These are phyloP conservation scores for Miscanthus lutarioriparius DNA, from an alignment of 176 grass and related monocot species.

Conservation along the genomic window DNA sequence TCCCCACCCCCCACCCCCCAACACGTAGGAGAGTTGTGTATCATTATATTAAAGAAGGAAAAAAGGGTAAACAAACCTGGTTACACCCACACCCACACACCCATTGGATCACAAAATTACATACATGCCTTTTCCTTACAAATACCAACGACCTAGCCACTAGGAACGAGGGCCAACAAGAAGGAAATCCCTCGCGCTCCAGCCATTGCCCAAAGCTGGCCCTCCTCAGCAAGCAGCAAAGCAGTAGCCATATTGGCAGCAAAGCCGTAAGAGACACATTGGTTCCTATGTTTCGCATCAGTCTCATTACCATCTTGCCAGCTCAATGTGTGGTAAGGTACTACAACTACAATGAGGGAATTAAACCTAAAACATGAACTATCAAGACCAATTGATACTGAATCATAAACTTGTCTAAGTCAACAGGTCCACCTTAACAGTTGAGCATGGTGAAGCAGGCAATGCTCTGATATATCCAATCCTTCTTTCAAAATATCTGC, in stretches of 20 bases:
- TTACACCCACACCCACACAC: neutral
- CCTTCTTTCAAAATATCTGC: slow-evolving; percentile 95
- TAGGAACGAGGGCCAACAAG: neutral
- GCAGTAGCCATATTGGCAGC: neutral
- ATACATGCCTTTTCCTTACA: neutral
- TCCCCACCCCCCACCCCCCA: too few relatives aligned
- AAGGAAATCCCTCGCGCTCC: neutral
- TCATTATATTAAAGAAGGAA: neutral
- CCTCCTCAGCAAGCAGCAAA: neutral
- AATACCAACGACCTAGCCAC: neutral
- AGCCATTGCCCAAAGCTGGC: neutral
- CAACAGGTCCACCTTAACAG: slow-evolving; percentile 59
- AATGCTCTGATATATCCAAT: slow-evolving; percentile 61
- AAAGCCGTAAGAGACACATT: neutral
- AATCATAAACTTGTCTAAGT: slow-evolving; percentile 7
- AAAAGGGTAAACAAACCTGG: neutral
- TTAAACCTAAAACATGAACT: slow-evolving; percentile 18
- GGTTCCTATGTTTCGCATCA: neutral
- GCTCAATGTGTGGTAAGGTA: neutral
- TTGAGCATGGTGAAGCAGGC: slow-evolving; percentile 43
- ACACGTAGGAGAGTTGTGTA: neutral
- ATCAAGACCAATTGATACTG: neutral
- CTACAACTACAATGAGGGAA: neutral
- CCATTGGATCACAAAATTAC: neutral
- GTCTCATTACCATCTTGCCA: slow-evolving; percentile 9